These are phyloP conservation scores for Pulicaria dysenterica DNA, from an alignment of 129 eudicot species.

Conservation along the genomic window DNA sequence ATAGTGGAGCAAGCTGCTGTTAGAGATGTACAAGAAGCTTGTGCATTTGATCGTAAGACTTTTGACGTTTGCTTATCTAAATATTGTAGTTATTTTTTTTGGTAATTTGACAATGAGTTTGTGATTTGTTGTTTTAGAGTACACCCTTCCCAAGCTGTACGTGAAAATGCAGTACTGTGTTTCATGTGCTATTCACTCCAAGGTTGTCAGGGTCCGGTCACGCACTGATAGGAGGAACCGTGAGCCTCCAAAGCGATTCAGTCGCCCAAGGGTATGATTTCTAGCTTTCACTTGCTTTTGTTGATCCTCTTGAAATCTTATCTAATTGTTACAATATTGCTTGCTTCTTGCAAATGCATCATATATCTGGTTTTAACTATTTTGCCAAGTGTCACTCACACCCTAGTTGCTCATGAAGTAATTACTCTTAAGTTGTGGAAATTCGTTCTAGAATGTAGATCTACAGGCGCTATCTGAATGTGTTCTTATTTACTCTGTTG, in stretches of 20 bases:
- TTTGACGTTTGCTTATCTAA: neutral
- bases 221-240: slow-evolving; percentile 73
- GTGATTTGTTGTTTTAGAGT: slow-evolving; percentile 28
- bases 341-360: neutral
- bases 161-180: slow-evolving; percentile 77
- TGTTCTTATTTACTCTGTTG: no score
- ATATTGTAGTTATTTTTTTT: neutral
- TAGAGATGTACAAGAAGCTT: slow-evolving; percentile 85
- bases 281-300: neutral
- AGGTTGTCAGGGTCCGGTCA: slow-evolving; percentile 74
- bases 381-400: neutral
- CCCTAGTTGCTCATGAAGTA: neutral
- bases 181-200: slow-evolving; percentile 89
- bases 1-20: slow-evolving; percentile 88
- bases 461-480: no score
- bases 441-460: no score
- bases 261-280: slow-evolving; percentile 64
- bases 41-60: slow-evolving; percentile 65
- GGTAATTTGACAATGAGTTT: neutral
- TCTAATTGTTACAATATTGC: neutral
- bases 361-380: neutral
- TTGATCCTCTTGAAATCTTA: neutral
- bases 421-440: neutral
- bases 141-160: slow-evolving; percentile 78
- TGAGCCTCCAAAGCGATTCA: slow-evolving; percentile 86